Evolutionary conservation across 768 basidiomycete species (phyloP).

Genomic region (Mycena vulgaris): DNA sequence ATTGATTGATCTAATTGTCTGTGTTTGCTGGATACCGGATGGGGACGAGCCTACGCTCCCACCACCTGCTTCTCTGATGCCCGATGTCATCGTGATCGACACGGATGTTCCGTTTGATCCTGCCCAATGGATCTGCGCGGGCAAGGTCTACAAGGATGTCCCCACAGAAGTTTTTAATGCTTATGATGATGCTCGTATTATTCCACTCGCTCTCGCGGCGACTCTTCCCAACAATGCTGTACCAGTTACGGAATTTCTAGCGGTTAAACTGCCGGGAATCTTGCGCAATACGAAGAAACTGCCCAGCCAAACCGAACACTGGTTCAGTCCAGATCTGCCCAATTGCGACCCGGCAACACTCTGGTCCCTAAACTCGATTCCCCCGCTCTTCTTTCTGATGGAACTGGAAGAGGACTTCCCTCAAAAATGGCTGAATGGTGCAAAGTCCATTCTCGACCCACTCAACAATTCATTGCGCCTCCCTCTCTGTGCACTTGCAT

Average conservation of each 20-base stretch:
- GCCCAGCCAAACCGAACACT: neutral
- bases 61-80: neutral
- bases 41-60: too few species aligned
- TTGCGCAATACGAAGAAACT: neutral
- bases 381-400: neutral
- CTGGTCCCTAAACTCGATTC: neutral
- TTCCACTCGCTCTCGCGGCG: neutral
- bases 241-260: neutral
- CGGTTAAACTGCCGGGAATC: neutral
- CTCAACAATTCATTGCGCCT: neutral
- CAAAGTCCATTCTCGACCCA: neutral
- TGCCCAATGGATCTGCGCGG: neutral
- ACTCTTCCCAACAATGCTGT: neutral
- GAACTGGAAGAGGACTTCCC: neutral
- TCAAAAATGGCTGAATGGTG: constrained; percentile 20
- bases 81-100: neutral
- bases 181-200: neutral
- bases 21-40: too few species aligned
- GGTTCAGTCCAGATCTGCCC: constrained; percentile 3
- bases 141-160: neutral
- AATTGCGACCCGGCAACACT: neutral
- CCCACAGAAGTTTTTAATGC: neutral
- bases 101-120: neutral
- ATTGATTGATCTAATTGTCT: too few species aligned
- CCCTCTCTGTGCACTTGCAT: neutral